Evolutionary conservation across 2,329 filamentous ascomycete genomes (phyloP), one percentile per base, ranked within the genome.

Genomic region (Phaeosphaeria sp.): DNA sequence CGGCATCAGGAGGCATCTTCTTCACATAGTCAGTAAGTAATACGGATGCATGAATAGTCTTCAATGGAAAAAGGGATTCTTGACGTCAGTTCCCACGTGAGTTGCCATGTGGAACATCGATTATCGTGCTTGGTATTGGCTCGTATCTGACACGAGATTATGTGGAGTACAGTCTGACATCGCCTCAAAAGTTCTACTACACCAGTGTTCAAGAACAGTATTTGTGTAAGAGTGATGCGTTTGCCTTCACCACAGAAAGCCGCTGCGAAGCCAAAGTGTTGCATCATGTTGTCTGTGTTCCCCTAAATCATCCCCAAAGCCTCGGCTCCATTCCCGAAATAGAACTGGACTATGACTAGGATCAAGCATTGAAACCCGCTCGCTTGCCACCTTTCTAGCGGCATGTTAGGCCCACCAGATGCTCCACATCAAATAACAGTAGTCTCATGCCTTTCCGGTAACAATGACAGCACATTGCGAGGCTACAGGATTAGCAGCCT

Each of bases 121-220:
- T 56, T 56, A 46, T 56, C 54, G 49, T 52, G 49, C 44, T 43
- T 43, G 21, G 49, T 56, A 52, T 56, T 52, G 45, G 44, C 49
- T 51, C 54, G 54, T 56, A 52, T 17, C 39, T 8, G 17, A 42
- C 33, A 51, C 53, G 53, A 51, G 33, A 4, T 15, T 25, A 46
- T 46, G 13, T 25, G 25, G 9, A 24, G 21, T 25, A 15, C 17
- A 20, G 18, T 24, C 21, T 6, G 21, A 46, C 3, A 46, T 17
- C 11, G 43, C 11, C 30, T 6, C 8, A 36, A 13, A 36, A 7
- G 11, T 13, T 3, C 3, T 36, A 13, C 11, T 3, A 6, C 8
- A 13, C 6, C 8, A 13, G 6, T 36, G 15, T 3, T 13, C 30
- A 13, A 13, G 11, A 36, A 3, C 3, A 36, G 25, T 36, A 13